Conservation (phyloP, 2,329 filamentous ascomycete genomes). For the Ophiostoma piceae region DNA sequence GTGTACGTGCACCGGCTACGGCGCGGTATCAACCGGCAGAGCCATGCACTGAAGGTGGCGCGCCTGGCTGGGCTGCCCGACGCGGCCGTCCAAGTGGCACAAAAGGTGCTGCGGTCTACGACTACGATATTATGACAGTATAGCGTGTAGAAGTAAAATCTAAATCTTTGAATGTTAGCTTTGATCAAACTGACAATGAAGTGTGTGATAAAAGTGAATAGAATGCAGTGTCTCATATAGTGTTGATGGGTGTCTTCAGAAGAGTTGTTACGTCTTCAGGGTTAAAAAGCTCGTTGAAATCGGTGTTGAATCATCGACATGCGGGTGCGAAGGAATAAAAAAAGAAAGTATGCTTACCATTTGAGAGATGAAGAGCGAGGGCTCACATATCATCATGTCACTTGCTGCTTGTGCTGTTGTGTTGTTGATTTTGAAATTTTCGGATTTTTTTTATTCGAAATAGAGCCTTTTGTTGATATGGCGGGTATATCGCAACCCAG, state of each 20-base stretch:
- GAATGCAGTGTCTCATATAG: conserved; percentile 49
- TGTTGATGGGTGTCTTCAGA: conserved; percentile 57
- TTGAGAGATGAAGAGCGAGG: not conserved
- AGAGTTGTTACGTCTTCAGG: conserved; percentile 48
- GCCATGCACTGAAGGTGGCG: conserved; percentile 94
- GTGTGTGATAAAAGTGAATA: not conserved
- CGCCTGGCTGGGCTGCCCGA: conserved; percentile 75
- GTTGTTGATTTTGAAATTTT: conserved; percentile 24
- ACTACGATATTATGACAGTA: not conserved
- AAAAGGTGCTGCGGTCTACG: conserved; percentile 43
- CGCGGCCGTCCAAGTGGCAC: conserved; percentile 63
- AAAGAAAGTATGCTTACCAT: conserved; percentile 43
- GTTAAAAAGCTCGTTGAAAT: conserved; percentile 63
- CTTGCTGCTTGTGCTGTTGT: not conserved
- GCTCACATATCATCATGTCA: not conserved
- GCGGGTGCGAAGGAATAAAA: conserved; percentile 27
- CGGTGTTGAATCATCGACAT: conserved; percentile 50
- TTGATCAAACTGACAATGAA: conserved; percentile 4
- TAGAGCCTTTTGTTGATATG: conserved; percentile 20
- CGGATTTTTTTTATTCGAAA: conserved; percentile 20
- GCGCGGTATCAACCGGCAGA: conserved; percentile 75
- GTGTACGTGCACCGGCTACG: conserved; percentile 79
- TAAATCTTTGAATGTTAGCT: conserved; percentile 14
- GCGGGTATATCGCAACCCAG: not conserved
- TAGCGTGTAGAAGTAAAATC: not conserved